Evolutionary conservation across 1,139 yeast genomes (phyloP).

Genomic region (Hansenula lynferdii): DNA sequence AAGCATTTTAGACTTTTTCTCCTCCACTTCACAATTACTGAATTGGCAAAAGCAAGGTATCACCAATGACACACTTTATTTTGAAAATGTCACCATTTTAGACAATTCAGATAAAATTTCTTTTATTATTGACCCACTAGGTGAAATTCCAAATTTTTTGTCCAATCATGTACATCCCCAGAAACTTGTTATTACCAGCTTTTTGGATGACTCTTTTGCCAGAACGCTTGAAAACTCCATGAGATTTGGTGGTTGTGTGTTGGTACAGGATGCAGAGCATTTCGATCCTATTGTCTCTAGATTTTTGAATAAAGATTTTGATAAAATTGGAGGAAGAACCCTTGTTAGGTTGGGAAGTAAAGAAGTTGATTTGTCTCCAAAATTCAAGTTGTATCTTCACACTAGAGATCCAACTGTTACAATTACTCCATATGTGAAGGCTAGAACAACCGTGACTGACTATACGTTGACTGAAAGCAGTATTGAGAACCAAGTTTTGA

Average conservation of each 20-base stretch:
- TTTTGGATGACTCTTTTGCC: conserved; percentile 62
- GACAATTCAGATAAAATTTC: conserved; percentile 40
- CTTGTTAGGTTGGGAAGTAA: conserved; percentile 57
- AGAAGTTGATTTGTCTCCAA: conserved; percentile 62
- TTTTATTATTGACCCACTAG: conserved; percentile 71
- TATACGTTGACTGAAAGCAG: conserved; percentile 68
- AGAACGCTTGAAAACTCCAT: conserved; percentile 76
- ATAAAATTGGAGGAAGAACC: conserved; percentile 65
- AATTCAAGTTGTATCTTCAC: conserved; percentile 56
- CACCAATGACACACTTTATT: conserved; percentile 50
- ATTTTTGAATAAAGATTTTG: conserved; percentile 56
- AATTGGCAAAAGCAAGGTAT: conserved; percentile 53
- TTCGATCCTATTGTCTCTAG: conserved; percentile 71
- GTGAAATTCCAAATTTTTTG: conserved; percentile 40
- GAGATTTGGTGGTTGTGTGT: conserved; percentile 73
- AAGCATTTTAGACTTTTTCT: conserved; percentile 33
- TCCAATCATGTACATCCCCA: conserved; percentile 27
- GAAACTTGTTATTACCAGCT: conserved; percentile 57
- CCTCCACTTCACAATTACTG: conserved; percentile 36
- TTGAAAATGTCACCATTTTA: conserved; percentile 61
- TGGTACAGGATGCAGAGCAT: conserved; percentile 75
- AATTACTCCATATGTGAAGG: conserved; percentile 50
- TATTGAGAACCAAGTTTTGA: conserved; percentile 58
- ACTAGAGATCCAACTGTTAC: conserved; percentile 51
- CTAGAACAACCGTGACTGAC: conserved; percentile 62